Conservation (phyloP, 176 grass and related monocot species). For the Tillandsia leiboldiana region DNA sequence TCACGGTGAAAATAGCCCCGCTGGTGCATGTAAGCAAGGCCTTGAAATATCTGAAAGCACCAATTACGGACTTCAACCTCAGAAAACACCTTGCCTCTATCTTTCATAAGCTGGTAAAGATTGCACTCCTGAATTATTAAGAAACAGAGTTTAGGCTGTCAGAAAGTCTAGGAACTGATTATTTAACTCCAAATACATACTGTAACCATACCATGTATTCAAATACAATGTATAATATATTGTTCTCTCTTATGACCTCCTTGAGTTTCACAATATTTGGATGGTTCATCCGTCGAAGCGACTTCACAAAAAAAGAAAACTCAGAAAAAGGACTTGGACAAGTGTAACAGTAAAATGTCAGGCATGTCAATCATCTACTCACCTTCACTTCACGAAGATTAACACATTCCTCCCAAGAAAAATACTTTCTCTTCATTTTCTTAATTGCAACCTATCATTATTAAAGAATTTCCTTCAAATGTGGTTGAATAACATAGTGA, state of each 20-base stretch:
- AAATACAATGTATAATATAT: conserved; percentile 87
- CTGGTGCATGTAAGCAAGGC: conserved; percentile 98
- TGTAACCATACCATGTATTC: conserved; percentile 78
- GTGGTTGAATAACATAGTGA: not conserved
- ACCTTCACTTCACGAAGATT: conserved; percentile 97
- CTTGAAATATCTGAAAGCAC: conserved; percentile 98
- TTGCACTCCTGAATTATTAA: conserved; percentile 52
- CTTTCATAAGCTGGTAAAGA: conserved; percentile 98
- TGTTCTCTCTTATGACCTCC: conserved; percentile 89
- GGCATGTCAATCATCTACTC: conserved; percentile 5
- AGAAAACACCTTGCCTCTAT: conserved; percentile 65
- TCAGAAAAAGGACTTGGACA: conserved; percentile 18
- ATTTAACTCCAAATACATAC: too few relatives aligned
- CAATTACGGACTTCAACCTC: conserved; percentile 83
- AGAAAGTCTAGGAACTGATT: not conserved
- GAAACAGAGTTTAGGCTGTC: not conserved
- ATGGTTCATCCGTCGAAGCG: conserved; percentile 91
- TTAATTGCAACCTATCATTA: conserved; percentile 80
- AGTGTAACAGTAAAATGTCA: not conserved
- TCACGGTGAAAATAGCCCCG: conserved; percentile 98
- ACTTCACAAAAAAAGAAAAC: conserved; percentile 31
- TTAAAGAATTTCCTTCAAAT: not conserved
- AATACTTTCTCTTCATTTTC: conserved; percentile 99
- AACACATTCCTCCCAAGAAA: conserved; percentile 97
- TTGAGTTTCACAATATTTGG: conserved; percentile 97